Percentiles rank a stretch among this genome's conserved stretches.
phyloP scores from a whole-genome alignment of 805 yeast genomes.

The Teunomyces kruisii region DNA sequence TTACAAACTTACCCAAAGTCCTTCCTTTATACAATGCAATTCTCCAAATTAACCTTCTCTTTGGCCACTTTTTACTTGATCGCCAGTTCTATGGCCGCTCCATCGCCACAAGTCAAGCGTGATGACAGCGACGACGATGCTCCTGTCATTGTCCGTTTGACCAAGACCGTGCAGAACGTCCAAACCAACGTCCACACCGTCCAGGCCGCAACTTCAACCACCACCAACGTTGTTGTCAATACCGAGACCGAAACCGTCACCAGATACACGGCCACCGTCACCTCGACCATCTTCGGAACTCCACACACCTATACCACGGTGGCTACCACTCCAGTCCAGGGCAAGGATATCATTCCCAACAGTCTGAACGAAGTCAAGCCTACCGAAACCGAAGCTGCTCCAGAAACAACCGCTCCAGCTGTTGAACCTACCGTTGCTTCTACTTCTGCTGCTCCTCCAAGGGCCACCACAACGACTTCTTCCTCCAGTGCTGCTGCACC shows the following conservation, averaged over 20 bases:
- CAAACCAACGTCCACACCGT: conserved; percentile 35
- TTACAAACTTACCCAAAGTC: conserved; percentile 8
- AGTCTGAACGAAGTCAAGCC: conserved; percentile 8
- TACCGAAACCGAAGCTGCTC: not conserved
- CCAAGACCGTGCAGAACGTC: conserved; percentile 34
- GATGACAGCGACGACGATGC: conserved; percentile 24
- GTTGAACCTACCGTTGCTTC: not conserved
- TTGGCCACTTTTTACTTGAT: conserved; percentile 20
- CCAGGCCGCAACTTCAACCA: conserved; percentile 27
- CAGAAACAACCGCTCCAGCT: not conserved
- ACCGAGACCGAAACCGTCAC: conserved; percentile 40
- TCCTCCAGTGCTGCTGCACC: not conserved
- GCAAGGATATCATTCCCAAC: conserved; percentile 11
- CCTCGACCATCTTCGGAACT: conserved; percentile 41
- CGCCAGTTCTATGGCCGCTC: conserved; percentile 20
- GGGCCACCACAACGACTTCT: too few species aligned
- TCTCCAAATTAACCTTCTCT: conserved; percentile 21
- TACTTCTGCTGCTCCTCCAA: not conserved
- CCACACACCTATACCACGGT: conserved; percentile 37
- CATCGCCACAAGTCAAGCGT: conserved; percentile 12
- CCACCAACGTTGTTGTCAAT: conserved; percentile 26
- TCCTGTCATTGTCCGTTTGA: conserved; percentile 31
- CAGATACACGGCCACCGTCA: conserved; percentile 43
- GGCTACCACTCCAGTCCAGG: conserved; percentile 29
- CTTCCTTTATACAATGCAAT: conserved; percentile 21